A percentile compares a stretch with the other conserved stretches of the same genome.
phyloP scores from a whole-genome alignment of 208 protist genomes.

The Entamoeba histolytica region DNA sequence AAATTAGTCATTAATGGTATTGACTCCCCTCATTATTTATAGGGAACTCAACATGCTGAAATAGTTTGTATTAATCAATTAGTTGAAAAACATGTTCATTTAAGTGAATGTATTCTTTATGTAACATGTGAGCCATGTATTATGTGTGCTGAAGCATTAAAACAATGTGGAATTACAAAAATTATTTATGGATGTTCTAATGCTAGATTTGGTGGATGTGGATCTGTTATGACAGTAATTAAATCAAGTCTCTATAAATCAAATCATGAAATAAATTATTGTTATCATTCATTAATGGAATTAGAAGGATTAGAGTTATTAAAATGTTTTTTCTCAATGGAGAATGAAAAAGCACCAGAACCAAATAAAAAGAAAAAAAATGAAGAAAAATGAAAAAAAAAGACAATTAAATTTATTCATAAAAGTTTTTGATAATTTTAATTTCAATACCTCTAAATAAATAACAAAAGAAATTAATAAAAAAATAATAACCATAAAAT shows the following conservation, averaged over 20 bases:
- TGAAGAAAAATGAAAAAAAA: background rate
- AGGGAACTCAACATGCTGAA: constrained; percentile 7
- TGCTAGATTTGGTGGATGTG: constrained; percentile 69
- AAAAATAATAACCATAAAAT: too few relatives aligned
- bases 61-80: constrained; percentile 24
- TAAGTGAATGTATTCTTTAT: constrained; percentile 55
- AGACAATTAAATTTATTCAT: too few relatives aligned
- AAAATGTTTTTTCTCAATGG: background rate
- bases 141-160: constrained; percentile 67
- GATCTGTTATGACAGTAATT: constrained; percentile 48
- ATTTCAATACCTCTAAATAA: too few relatives aligned
- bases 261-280: background rate
- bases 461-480: too few relatives aligned
- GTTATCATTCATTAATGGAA: background rate
- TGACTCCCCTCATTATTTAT: background rate
- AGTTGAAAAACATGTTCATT: constrained; percentile 2
- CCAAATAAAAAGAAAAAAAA: background rate
- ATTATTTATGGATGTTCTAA: constrained; percentile 68
- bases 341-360: background rate
- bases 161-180: constrained; percentile 41
- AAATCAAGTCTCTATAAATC: background rate
- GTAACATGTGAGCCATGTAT: constrained; percentile 75
- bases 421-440: too few relatives aligned
- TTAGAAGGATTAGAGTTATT: background rate
- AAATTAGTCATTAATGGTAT: constrained; percentile 49